These are phyloP conservation scores for Cnidoscolus chayamansa DNA, from an alignment of 441 rosid genomes.

Conservation along the genomic window DNA sequence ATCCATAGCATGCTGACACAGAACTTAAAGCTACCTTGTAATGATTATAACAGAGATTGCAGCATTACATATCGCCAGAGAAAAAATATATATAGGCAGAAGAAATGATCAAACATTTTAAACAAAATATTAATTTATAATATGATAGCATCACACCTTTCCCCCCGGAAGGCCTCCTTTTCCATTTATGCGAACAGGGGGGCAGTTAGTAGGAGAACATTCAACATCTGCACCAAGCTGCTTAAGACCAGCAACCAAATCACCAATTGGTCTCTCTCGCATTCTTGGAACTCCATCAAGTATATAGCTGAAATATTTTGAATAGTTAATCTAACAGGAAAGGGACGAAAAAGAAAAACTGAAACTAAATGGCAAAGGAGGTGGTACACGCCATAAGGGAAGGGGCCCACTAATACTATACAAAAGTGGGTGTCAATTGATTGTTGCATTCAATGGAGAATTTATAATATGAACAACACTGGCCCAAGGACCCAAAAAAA, in stretches of 20 bases:
- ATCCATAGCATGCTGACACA: neutral
- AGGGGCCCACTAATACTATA: neutral
- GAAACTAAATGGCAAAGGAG: neutral
- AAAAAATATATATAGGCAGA: neutral
- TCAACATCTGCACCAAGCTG: conserved; percentile 92
- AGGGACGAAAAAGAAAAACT: neutral
- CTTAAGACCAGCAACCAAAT: conserved; percentile 81
- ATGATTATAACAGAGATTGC: neutral
- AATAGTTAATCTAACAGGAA: conserved; percentile 3
- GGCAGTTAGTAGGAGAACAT: conserved; percentile 74
- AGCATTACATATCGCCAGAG: conserved; percentile 1
- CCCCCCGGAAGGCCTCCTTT: conserved; percentile 98
- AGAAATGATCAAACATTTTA: conserved; percentile 8
- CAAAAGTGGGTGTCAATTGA: neutral
- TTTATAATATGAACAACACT: neutral
- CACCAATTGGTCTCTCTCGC: conserved; percentile 98
- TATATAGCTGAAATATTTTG: conserved; percentile 49
- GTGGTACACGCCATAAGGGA: neutral
- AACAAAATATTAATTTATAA: conserved; percentile 12
- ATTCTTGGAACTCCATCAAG: conserved; percentile 96
- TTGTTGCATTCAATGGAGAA: neutral
- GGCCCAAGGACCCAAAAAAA: neutral
- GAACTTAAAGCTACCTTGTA: neutral
- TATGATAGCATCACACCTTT: conserved; percentile 47
- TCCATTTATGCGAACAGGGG: conserved; percentile 76